Base-by-base conservation (phyloP, 208 protist genomes). In the Trypanosoma scelopori region DNA sequence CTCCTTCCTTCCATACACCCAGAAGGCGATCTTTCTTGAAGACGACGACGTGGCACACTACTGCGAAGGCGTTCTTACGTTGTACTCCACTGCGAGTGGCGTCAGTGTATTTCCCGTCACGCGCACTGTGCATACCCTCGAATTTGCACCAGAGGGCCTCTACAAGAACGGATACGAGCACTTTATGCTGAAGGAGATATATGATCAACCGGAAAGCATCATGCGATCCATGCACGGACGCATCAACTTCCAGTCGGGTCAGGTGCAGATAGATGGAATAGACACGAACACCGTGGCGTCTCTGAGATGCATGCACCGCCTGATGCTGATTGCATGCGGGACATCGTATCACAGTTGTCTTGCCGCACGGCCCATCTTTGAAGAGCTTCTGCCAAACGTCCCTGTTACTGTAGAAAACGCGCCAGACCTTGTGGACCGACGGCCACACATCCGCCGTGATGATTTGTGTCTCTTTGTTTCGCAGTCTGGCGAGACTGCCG, bases 181-280 rank as follows among this genome's bases (percentile, higher is more conserved):
- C 78, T 99, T 98, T 72, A 99, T 99, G 98, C 80, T 97, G 23
- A 99, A 99, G 81, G 97, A 99, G 79, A 98, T 99, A 55, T 85
- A 91, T 71, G 97, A 99, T 77, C 98, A 99, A 84, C 69, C 91
- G 1, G 91, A 98, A 47, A 91, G 89, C 32, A 70, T 97, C 15
- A 55, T 89, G 18, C 93, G 94, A 78, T 88, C 87, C 7, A 97
- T 99, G 92, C 82, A 82, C 9, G 94, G 90, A n/a, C 89, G 97
- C 43, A 69, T 99, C 41, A 71, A 96, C 76, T 90, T 95, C 55
- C 41, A 71, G 18, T 78, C 60, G 32, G 48, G 70, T 5, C 35
- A 32, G 9, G 88, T 98, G 22, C 77, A 69, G 15, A 76, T 99
- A 5, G 93, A 95, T 55, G 97, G 95, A 46, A 78, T 99, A 41